Conservation (phyloP, 306 rosid genomes). For the Astragalus glycyphyllos region DNA sequence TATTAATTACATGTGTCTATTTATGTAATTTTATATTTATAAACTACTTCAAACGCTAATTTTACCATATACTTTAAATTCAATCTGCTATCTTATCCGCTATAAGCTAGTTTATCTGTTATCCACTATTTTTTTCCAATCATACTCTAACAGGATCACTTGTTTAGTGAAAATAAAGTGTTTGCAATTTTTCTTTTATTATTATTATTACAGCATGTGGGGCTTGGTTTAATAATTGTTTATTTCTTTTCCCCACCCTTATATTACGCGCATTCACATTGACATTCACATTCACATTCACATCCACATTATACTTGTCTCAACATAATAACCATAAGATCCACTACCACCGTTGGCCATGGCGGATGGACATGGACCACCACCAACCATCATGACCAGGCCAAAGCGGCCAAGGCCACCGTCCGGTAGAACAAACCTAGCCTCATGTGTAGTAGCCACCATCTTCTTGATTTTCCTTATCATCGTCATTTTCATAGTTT, state of each 20-base stretch:
- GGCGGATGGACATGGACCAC: conserved; percentile 38
- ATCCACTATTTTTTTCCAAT: too few relatives aligned
- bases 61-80: too few relatives aligned
- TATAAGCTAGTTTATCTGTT: too few relatives aligned
- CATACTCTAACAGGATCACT: too few relatives aligned
- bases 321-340: conserved; percentile 1
- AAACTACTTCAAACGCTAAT: too few relatives aligned
- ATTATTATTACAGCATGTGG: conserved; percentile 29
- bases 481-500: conserved; percentile 73
- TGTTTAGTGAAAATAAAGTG: too few relatives aligned
- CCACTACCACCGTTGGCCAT: conserved; percentile 27
- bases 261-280: neutral
- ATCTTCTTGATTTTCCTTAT: conserved; percentile 77
- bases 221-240: conserved; percentile 8
- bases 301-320: conserved; percentile 1
- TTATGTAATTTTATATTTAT: too few relatives aligned
- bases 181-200: too few relatives aligned
- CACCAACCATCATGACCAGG: neutral
- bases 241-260: neutral
- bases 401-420: conserved; percentile 64
- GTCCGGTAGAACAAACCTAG: conserved; percentile 87
- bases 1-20: too few relatives aligned
- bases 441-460: conserved; percentile 88
- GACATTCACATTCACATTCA: conserved; percentile 4
- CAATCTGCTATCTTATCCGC: too few relatives aligned